Percentiles rank a stretch among this genome's conserved stretches.
Conservation (phyloP, 169 alveolate species). For the Perkinsus chesapeaki region DNA sequence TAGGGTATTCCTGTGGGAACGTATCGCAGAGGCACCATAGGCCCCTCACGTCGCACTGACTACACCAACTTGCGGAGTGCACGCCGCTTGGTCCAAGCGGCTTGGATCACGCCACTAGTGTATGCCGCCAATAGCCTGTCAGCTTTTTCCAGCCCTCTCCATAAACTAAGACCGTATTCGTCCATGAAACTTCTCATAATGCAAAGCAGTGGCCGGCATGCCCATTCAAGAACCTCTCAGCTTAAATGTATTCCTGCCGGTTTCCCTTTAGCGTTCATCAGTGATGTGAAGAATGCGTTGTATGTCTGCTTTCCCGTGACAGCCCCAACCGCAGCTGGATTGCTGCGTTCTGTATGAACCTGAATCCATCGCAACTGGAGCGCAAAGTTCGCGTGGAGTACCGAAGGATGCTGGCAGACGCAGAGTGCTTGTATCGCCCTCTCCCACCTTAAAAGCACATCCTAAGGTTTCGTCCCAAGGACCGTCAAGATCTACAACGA, state of each 20-base stretch:
- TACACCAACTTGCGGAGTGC: too few species aligned
- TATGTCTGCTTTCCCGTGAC: conserved; percentile 12
- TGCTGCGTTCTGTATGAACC: not conserved
- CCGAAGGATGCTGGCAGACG: not conserved
- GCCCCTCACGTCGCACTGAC: too few species aligned
- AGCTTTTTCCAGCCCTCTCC: too few species aligned
- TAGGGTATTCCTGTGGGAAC: too few species aligned
- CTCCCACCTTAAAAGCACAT: not conserved
- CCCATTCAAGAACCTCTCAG: too few species aligned
- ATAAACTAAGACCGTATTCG: too few species aligned
- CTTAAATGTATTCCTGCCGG: not conserved
- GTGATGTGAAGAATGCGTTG: not conserved
- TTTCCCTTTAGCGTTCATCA: not conserved
- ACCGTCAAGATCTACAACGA: not conserved
- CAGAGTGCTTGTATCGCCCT: too few species aligned
- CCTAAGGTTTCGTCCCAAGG: not conserved
- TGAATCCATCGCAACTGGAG: not conserved
- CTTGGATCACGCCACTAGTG: too few species aligned
- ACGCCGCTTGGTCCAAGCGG: too few species aligned
- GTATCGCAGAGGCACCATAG: too few species aligned
- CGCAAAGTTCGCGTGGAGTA: not conserved
- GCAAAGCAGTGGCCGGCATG: too few species aligned
- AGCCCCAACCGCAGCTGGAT: conserved; percentile 8
- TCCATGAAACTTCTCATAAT: not conserved
- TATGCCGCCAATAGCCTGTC: too few species aligned